Base-by-base conservation (phyloP, 331 rosid species). In the Erythrophleum ivorense region DNA sequence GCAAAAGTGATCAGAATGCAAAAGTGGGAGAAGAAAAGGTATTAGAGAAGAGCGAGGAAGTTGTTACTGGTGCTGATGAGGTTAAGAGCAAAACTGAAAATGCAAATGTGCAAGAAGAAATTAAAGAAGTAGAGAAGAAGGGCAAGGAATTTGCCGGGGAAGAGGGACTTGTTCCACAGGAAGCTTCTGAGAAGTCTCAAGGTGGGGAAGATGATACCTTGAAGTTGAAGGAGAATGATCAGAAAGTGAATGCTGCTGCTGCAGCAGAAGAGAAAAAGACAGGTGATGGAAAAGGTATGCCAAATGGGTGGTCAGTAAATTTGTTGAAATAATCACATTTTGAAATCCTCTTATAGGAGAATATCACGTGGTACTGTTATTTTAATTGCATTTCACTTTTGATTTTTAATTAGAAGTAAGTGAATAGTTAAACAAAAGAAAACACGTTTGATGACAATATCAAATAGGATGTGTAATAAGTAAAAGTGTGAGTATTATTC, bases 281-380 rank as follows among this genome's bases (percentile, higher is more conserved):
- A 49, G 80, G 67, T 62, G 70, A 78, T 21, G 52, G 72, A 82
- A 82, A 83, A 77, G 93, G 91, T 89, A 4, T 43, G 83, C 10
- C 46, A 36, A 65, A 73, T 60, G 0, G 15, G 29, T 62, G 36
- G 31, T 59, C 50, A 38, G 55, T 58, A 40, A 15, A 6, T 15
- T 21, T 58, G 5, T 21, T 54, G 46, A 21, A 5, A 58, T 58
- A 21, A 19, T 19, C 64, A 58, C 14, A 21, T 9, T 19, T 43
- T 43, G 0, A 4, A 50, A 50, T 50, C n/a, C 40, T 49, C 50
- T 53, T 53, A 16, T 7, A 53, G 14, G 58, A 53, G 24, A 54
- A 18, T 5, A 18, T 4, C 55, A 50, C 50, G 3, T 46, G 3
- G 2, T 46, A 46, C 13, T 36, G 5, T 57, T 57, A 8, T 19